These are phyloP conservation scores for Colletotrichum endophyticum DNA, from an alignment of 2,329 filamentous ascomycete species.

Conservation along the genomic window DNA sequence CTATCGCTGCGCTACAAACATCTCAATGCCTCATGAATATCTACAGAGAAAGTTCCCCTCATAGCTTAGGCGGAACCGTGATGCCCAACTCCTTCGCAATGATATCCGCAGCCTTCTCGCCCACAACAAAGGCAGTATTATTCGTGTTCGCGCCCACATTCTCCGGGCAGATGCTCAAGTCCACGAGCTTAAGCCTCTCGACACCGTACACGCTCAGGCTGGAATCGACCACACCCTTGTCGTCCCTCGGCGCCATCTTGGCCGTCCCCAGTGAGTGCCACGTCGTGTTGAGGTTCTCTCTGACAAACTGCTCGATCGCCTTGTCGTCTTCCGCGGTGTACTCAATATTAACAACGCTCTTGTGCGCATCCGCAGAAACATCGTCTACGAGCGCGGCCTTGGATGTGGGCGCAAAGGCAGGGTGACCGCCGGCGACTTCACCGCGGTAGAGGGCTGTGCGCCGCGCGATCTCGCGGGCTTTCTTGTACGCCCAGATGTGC, in stretches of 20 bases:
- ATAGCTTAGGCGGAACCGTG: background rate
- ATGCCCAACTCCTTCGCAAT: constrained; percentile 39
- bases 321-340: constrained; percentile 57
- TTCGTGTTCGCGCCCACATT: constrained; percentile 55
- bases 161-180: constrained; percentile 38
- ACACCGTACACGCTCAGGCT: constrained; percentile 48
- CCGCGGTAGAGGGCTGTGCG: constrained; percentile 60
- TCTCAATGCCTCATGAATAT: background rate
- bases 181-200: constrained; percentile 43
- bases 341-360: constrained; percentile 42
- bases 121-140: constrained; percentile 51
- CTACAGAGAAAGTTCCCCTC: background rate
- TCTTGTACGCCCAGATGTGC: constrained; percentile 70
- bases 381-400: constrained; percentile 37
- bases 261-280: constrained; percentile 53
- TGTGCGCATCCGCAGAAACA: constrained; percentile 50
- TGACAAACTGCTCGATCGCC: constrained; percentile 49
- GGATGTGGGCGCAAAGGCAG: constrained; percentile 46
- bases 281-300: constrained; percentile 44
- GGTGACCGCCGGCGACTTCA: constrained; percentile 47
- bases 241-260: constrained; percentile 46
- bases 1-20: background rate
- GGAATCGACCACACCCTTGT: constrained; percentile 46
- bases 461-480: constrained; percentile 64
- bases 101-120: constrained; percentile 51